Evolutionary conservation across 2,329 filamentous ascomycete genomes (phyloP).

Genomic region (Mycosphaerella arachidis): DNA sequence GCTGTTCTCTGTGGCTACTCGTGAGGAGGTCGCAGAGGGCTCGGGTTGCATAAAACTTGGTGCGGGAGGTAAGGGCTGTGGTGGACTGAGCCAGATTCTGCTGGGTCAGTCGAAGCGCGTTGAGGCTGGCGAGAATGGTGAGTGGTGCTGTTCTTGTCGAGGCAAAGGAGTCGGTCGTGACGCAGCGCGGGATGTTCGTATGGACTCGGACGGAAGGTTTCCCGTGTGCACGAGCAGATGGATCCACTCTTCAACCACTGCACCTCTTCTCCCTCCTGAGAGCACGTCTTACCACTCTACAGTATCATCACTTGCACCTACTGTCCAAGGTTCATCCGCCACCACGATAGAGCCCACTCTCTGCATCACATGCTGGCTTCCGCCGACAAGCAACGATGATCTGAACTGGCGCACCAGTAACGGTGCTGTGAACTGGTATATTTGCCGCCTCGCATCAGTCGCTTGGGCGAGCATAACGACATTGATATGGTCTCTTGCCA

Average conservation of each 20-base stretch:
- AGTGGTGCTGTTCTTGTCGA: slow-evolving; percentile 8
- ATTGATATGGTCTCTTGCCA: no score
- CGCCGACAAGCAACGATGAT: no score
- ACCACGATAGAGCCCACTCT: no score
- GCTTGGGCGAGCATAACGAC: no score
- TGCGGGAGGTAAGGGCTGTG: slow-evolving; percentile 32
- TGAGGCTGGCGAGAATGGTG: slow-evolving; percentile 12
- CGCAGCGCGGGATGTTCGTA: background rate
- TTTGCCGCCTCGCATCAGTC: no score
- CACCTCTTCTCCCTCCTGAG: background rate
- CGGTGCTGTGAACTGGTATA: no score
- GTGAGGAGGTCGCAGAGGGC: slow-evolving; percentile 48
- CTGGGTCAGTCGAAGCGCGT: slow-evolving; percentile 47
- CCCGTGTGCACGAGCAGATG: background rate
- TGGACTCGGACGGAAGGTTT: background rate
- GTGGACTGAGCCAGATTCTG: slow-evolving; percentile 53
- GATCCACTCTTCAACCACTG: background rate
- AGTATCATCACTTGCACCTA: background rate
- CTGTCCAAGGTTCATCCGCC: no score
- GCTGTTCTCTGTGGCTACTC: slow-evolving; percentile 39
- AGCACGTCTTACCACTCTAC: no score
- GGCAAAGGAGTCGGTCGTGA: background rate
- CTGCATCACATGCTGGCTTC: no score
- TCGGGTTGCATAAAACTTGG: slow-evolving; percentile 63
- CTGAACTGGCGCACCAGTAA: no score